Base-by-base conservation (phyloP, 208 protist genomes). In the Naegleria lovaniensis region DNA sequence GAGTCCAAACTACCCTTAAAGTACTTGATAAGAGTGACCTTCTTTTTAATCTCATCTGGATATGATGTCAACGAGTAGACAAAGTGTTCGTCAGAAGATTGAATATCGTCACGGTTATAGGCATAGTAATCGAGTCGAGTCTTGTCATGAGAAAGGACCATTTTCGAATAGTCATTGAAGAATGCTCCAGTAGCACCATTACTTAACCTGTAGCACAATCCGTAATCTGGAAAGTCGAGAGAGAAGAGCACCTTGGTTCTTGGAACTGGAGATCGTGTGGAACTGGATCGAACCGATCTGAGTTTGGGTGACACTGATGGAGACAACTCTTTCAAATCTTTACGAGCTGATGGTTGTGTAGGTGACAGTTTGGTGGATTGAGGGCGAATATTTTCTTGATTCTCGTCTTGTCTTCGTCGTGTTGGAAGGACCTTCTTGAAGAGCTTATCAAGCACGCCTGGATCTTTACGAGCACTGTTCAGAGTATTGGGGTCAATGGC, bases 161-260 rank as follows among this genome's bases (percentile, higher is more conserved):
- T 98, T 92, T 98, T 98, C 13, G 97, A 99, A 33, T 92, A 93
- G 94, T 99, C 98, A 94, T 99, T 99, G 94, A 99, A 99, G 93
- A 97, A 95, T n/a, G 96, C 98, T 29, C 99, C 99, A 88, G 97
- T 95, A 52, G 95, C 94, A 22, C 97, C 96, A 92, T 97, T 97
- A 92, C 92, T 97, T 33, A 99, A 94, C 55, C 95, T 83, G 94
- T 99, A 99, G 55, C 95, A 96, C 33, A 99, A 90, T 43, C 99
- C 99, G 94, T 99, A 99, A 94, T 99, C 99, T 87, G 94, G 38
- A 84, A 38, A 33, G 29, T 84, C 76, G 0, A 41, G 16, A 19
- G 76, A 84, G 11, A 38, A 15, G 38, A 84, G 25, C 0, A 84
- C 76, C 11, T 41, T 40, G 16, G 76, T 40, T 84, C 33, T 40